phyloP scores from a whole-genome alignment of 169 alveolate genomes.

The Plasmodium fragile region DNA sequence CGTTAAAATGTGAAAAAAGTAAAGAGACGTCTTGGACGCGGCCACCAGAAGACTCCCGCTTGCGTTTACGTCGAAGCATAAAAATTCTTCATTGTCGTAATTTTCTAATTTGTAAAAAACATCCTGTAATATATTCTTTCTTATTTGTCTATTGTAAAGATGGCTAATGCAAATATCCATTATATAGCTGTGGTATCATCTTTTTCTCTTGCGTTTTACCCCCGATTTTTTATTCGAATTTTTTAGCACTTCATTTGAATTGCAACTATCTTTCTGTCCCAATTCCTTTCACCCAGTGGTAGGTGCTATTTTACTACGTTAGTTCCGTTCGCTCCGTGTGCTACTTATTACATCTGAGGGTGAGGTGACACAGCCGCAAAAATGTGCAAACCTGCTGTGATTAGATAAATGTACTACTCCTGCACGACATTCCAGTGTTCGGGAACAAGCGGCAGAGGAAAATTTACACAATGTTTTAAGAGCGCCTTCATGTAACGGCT shows the following conservation, averaged over 20 bases:
- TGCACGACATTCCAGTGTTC: conserved; percentile 7
- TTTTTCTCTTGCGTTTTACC: conserved; percentile 5
- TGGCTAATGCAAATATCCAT: conserved; percentile 74
- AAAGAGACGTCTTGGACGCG: conserved; percentile 39
- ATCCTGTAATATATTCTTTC: conserved; percentile 56
- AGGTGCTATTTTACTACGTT: neutral
- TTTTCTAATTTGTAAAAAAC: conserved; percentile 65
- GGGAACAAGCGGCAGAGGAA: neutral
- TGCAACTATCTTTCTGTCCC: neutral
- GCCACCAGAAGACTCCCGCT: conserved; percentile 62
- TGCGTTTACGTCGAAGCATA: conserved; percentile 67
- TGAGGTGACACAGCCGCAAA: neutral
- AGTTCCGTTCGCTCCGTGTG: neutral
- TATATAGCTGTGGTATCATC: conserved; percentile 37
- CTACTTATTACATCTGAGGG: neutral
- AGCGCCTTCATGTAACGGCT: neutral
- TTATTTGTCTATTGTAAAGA: conserved; percentile 68
- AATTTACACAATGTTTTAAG: neutral
- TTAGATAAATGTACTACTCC: neutral
- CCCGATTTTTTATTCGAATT: neutral
- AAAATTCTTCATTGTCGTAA: conserved; percentile 62
- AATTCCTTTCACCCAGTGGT: neutral
- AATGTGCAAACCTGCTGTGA: neutral
- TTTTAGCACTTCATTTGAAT: conserved; percentile 13
- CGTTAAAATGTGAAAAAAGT: conserved; percentile 51